These are phyloP conservation scores for Martiniozyma asiatica DNA, from an alignment of 1,139 yeast genomes.

Conservation along the genomic window DNA sequence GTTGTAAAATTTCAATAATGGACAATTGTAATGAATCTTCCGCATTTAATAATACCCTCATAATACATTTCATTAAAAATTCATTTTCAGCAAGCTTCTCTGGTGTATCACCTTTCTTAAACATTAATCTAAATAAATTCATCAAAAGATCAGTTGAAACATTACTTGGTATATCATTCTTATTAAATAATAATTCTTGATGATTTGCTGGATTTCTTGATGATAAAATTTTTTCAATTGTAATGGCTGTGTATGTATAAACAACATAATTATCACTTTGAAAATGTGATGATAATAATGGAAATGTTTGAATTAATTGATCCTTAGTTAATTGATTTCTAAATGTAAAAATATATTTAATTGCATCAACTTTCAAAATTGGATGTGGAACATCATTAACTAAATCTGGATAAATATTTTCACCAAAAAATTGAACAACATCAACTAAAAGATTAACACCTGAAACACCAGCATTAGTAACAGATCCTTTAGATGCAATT, in stretches of 20 bases:
- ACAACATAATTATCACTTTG: slow-evolving; percentile 63
- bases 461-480: slow-evolving; percentile 74
- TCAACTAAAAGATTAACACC: slow-evolving; percentile 77
- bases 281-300: slow-evolving; percentile 64
- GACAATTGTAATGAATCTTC: slow-evolving; percentile 46
- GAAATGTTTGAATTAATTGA: slow-evolving; percentile 69
- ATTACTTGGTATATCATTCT: slow-evolving; percentile 50
- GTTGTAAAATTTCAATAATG: slow-evolving; percentile 41
- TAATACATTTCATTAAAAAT: slow-evolving; percentile 75
- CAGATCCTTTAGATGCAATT: slow-evolving; percentile 80
- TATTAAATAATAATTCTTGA: slow-evolving; percentile 48
- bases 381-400: slow-evolving; percentile 44
- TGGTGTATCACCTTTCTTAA: slow-evolving; percentile 51
- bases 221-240: slow-evolving; percentile 78
- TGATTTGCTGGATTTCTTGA: slow-evolving; percentile 42
- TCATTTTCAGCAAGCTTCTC: slow-evolving; percentile 94
- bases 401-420: slow-evolving; percentile 73
- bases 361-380: slow-evolving; percentile 81
- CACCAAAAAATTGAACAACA: slow-evolving; percentile 73
- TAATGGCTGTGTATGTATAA: slow-evolving; percentile 86
- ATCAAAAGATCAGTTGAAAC: slow-evolving; percentile 45
- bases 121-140: slow-evolving; percentile 55
- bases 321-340: slow-evolving; percentile 86
- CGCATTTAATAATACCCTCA: slow-evolving; percentile 69
- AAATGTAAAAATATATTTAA: slow-evolving; percentile 79